These are phyloP conservation scores for Aspergillus spinulosporus DNA, from an alignment of 2,329 filamentous ascomycete genomes.

Conservation along the genomic window DNA sequence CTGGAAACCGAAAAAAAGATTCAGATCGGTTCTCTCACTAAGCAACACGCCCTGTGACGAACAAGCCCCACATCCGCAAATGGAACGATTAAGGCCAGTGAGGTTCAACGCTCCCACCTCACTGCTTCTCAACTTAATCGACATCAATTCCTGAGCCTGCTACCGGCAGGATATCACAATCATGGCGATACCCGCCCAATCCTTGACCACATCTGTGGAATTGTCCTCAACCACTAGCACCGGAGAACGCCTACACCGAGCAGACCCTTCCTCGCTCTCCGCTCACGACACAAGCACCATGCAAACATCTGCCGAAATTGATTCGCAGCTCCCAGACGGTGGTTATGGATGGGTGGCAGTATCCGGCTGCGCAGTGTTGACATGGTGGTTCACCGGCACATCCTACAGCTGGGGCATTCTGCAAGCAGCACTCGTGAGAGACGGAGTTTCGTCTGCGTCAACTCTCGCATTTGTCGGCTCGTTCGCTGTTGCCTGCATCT, in stretches of 20 bases:
- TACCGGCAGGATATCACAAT: background rate
- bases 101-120: background rate
- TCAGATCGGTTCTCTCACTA: background rate
- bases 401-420: constrained; percentile 63
- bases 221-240: background rate
- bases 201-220: constrained; percentile 4
- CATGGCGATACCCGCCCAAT: background rate
- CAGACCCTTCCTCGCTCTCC: background rate
- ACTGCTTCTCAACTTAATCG: background rate
- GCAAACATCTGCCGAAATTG: constrained; percentile 48
- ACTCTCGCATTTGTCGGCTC: constrained; percentile 62
- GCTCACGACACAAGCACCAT: constrained; percentile 34
- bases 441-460: constrained; percentile 49
- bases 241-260: constrained; percentile 1
- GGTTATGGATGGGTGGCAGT: constrained; percentile 48
- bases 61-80: background rate
- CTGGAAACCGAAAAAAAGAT: background rate
- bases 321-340: constrained; percentile 42
- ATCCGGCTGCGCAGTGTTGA: constrained; percentile 50
- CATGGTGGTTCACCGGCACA: constrained; percentile 60
- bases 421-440: constrained; percentile 57
- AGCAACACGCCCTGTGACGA: constrained; percentile 1
- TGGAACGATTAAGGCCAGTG: background rate
- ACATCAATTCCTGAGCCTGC: background rate
- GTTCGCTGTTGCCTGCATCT: constrained; percentile 52